Evolutionary conservation across 2,329 filamentous ascomycete species (phyloP).

Genomic region (Talaromyces piceae): DNA sequence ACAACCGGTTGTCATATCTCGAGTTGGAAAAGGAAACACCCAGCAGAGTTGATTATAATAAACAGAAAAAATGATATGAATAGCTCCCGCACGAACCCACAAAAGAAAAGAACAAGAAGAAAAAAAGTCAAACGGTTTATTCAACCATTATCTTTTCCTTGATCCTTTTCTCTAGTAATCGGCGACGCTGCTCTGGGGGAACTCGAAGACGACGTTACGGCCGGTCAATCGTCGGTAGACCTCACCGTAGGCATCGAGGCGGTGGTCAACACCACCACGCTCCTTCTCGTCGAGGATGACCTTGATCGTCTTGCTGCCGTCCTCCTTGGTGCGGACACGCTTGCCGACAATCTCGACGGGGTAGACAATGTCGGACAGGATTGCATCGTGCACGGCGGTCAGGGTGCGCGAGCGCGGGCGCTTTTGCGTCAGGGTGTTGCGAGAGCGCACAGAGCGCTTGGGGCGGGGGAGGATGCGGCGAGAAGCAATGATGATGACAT

Average conservation of each 20-base stretch:
- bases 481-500: constrained; percentile 97
- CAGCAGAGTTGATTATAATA: constrained; percentile 12
- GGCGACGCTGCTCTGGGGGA: constrained; percentile 71
- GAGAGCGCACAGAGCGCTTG: constrained; percentile 94
- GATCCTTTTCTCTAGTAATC: constrained; percentile 65
- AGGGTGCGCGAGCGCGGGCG: constrained; percentile 95
- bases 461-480: constrained; percentile 98
- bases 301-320: constrained; percentile 97
- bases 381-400: constrained; percentile 97
- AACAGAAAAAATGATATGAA: constrained; percentile 14
- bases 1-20: constrained; percentile 2
- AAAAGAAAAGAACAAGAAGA: constrained; percentile 20
- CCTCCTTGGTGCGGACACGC: constrained; percentile 97
- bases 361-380: constrained; percentile 97
- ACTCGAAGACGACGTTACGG: constrained; percentile 96
- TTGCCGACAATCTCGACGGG: constrained; percentile 99
- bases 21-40: constrained; percentile 7
- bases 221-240: constrained; percentile 98
- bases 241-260: constrained; percentile 98
- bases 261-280: constrained; percentile 97
- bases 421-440: constrained; percentile 97
- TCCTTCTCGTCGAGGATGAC: constrained; percentile 99
- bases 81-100: constrained; percentile 16
- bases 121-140: constrained; percentile 16
- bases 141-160: constrained; percentile 2